Conservation (phyloP, 768 basidiomycete genomes). For the Tremella fuciformis region DNA sequence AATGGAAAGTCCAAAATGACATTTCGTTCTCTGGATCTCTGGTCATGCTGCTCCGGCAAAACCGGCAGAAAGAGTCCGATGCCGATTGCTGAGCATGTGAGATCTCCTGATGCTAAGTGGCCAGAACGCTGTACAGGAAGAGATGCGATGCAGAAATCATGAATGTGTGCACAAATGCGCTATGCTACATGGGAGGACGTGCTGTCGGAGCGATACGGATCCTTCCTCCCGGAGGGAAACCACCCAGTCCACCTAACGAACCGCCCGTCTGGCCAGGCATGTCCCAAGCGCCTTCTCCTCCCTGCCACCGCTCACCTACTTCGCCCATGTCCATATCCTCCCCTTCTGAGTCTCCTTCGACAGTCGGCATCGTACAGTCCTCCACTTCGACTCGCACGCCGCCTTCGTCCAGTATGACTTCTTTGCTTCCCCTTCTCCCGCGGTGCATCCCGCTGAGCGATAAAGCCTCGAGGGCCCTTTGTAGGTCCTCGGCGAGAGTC, state of each 20-base stretch:
- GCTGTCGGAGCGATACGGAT: neutral
- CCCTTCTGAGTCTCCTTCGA: neutral
- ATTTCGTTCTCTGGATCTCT: too few relatives aligned
- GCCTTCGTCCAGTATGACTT: slow-evolving; percentile 41
- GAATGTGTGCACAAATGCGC: neutral
- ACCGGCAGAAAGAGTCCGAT: too few relatives aligned
- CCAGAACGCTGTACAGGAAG: neutral
- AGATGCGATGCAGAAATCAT: slow-evolving; percentile 2
- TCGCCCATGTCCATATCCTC: neutral
- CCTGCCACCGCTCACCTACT: neutral
- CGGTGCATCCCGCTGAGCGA: slow-evolving; percentile 52
- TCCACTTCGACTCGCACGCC: slow-evolving; percentile 37
- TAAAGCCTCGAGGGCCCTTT: slow-evolving; percentile 69
- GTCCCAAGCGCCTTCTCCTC: neutral
- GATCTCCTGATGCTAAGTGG: too few relatives aligned
- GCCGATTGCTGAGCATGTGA: too few relatives aligned
- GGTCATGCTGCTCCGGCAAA: neutral
- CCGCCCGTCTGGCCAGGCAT: neutral
- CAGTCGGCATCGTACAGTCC: slow-evolving; percentile 18
- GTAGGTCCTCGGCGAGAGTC: slow-evolving; percentile 84
- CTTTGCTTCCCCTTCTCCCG: slow-evolving; percentile 24
- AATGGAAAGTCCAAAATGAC: too few relatives aligned
- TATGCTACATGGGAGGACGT: slow-evolving; percentile 2
- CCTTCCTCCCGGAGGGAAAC: slow-evolving; percentile 1
- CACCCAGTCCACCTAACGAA: too few relatives aligned